Base-by-base conservation (phyloP, 2,329 filamentous ascomycete species). In the Anthostomella pinea region DNA sequence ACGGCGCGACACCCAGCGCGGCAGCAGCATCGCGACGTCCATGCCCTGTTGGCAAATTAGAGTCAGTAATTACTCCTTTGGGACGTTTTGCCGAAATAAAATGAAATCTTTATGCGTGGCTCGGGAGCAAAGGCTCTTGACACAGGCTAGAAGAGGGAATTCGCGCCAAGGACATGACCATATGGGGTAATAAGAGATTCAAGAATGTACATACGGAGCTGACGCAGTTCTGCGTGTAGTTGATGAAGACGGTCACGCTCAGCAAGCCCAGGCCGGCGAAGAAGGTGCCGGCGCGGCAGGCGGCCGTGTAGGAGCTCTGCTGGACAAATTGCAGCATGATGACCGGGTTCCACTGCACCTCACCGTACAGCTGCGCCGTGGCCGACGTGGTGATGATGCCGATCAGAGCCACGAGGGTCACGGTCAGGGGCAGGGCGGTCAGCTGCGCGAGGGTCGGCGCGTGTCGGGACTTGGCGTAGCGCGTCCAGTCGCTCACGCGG, bases 161-260 rank as follows among this genome's bases (percentile, higher is more conserved):
- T n/a, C n/a, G n/a, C n/a, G n/a, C n/a, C n/a, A n/a, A n/a, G n/a
- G n/a, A n/a, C n/a, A n/a, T n/a, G n/a, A n/a, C n/a, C n/a, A n/a
- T n/a, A n/a, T n/a, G n/a, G n/a, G n/a, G n/a, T n/a, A n/a, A n/a
- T n/a, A n/a, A n/a, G n/a, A n/a, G n/a, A n/a, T n/a, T n/a, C n/a
- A n/a, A n/a, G n/a, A n/a, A n/a, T n/a, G n/a, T n/a, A n/a, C n/a
- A n/a, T n/a, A n/a, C n/a, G n/a, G 39, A 38, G 21, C 39, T 38
- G n/a, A 50, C 45, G 4, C 42, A 41, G 29, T 50, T 50, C 24
- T 38, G 31, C 13, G 39, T 42, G 19, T 42, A 36, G 42, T 45
- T 45, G 31, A 45, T 35, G 32, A 44, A 41, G 8, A 48, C 33
- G 8, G 39, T 43, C 11, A 34, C 37, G 11, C 35, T 32, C 20